Percentiles rank a stretch among this genome's conserved stretches.
Evolutionary conservation across 169 alveolate species (phyloP).

Genomic region (Plasmodium reichenowi): DNA sequence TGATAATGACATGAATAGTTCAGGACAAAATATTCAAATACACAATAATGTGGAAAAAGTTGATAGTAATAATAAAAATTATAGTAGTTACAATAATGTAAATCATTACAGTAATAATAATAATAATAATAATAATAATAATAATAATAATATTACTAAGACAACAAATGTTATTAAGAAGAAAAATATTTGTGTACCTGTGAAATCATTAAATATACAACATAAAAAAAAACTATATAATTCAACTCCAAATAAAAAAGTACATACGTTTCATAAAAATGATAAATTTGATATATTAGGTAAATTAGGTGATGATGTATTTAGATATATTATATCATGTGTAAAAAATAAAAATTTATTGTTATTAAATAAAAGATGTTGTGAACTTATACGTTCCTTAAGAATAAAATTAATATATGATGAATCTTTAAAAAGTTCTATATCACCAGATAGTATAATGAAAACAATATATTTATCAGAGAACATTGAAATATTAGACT

Average conservation of each 20-base stretch:
- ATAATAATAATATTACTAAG: not conserved
- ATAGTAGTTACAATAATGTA: too few species aligned
- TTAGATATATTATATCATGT: slow-evolving; percentile 52
- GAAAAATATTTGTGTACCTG: slow-evolving; percentile 66
- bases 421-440: slow-evolving; percentile 62
- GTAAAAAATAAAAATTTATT: slow-evolving; percentile 49
- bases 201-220: slow-evolving; percentile 12
- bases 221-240: slow-evolving; percentile 1
- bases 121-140: not conserved
- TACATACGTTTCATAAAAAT: slow-evolving; percentile 16
- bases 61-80: too few species aligned
- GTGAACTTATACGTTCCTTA: slow-evolving; percentile 21
- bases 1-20: too few species aligned
- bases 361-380: slow-evolving; percentile 37
- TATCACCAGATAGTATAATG: slow-evolving; percentile 57
- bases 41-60: too few species aligned
- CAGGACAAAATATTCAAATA: too few species aligned
- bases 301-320: slow-evolving; percentile 52
- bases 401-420: slow-evolving; percentile 39
- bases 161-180: slow-evolving; percentile 18
- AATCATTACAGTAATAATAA: not conserved
- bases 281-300: slow-evolving; percentile 47
- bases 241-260: not conserved
- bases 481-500: slow-evolving; percentile 28
- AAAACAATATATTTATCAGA: slow-evolving; percentile 45